Conservation (phyloP, 2,329 filamentous ascomycete species). For the Colletotrichum sp. region DNA sequence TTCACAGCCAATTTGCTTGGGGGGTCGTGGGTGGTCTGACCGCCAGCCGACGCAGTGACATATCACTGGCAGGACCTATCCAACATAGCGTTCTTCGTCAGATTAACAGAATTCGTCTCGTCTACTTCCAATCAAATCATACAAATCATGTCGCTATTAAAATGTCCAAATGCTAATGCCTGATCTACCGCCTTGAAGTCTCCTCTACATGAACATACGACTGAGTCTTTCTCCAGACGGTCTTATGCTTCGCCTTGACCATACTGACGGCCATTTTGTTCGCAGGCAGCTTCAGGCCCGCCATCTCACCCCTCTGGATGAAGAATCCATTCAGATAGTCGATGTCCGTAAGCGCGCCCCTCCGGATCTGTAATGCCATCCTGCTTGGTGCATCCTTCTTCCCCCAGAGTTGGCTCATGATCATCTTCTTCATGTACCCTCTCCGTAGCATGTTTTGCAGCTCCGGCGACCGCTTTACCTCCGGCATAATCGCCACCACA, state of each 20-base stretch:
- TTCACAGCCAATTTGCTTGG: neutral
- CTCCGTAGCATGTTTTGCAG: slow-evolving; percentile 62
- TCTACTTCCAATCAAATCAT: neutral
- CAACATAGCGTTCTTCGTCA: neutral
- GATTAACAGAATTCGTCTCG: neutral
- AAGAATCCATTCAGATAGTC: slow-evolving; percentile 92
- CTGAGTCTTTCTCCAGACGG: slow-evolving; percentile 32
- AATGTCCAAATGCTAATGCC: neutral
- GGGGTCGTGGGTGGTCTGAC: neutral
- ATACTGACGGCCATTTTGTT: slow-evolving; percentile 77
- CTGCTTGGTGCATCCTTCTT: slow-evolving; percentile 60
- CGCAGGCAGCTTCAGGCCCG: slow-evolving; percentile 74
- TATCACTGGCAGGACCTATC: neutral
- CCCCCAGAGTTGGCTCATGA: slow-evolving; percentile 62
- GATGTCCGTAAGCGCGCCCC: slow-evolving; percentile 73
- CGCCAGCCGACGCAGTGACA: neutral
- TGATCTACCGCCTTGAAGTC: slow-evolving; percentile 28
- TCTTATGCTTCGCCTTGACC: slow-evolving; percentile 71
- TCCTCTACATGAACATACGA: slow-evolving; percentile 39
- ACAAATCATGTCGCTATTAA: neutral
- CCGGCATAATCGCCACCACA: slow-evolving; percentile 77
- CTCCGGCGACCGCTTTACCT: slow-evolving; percentile 68
- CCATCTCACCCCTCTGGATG: slow-evolving; percentile 70
- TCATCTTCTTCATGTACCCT: slow-evolving; percentile 64
- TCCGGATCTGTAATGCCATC: slow-evolving; percentile 71